These are phyloP conservation scores for Phytophthora cryptogea DNA, from an alignment of 352 stramenopile genomes.

Conservation along the genomic window DNA sequence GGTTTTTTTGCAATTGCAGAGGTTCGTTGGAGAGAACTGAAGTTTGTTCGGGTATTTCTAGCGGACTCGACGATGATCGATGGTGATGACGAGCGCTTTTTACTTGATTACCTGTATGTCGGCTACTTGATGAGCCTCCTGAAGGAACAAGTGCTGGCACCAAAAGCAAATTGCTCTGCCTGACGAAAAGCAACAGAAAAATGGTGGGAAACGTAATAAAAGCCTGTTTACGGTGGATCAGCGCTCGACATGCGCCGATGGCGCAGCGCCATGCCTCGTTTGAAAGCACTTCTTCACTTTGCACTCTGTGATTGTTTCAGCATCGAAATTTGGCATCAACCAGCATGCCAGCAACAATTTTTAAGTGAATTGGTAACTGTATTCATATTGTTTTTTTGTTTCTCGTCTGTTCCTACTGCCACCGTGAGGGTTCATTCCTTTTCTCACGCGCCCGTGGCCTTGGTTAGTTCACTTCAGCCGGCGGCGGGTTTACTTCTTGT, in stretches of 20 bases:
- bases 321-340: not conserved
- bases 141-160: slow-evolving; percentile 20
- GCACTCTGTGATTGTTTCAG: too few species aligned
- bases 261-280: too few species aligned
- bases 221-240: not conserved
- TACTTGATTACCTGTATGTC: slow-evolving; percentile 9
- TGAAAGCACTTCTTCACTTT: too few species aligned
- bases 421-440: slow-evolving; percentile 13
- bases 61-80: slow-evolving; percentile 5
- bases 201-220: slow-evolving; percentile 27
- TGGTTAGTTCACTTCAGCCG: slow-evolving; percentile 11
- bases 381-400: slow-evolving; percentile 6
- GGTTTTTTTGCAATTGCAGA: slow-evolving; percentile 29
- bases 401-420: slow-evolving; percentile 11
- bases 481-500: slow-evolving; percentile 33
- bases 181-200: slow-evolving; percentile 22
- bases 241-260: slow-evolving; percentile 13
- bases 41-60: slow-evolving; percentile 14
- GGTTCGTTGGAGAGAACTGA: slow-evolving; percentile 76
- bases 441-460: not conserved
- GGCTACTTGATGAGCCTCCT: slow-evolving; percentile 17
- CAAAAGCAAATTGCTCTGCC: slow-evolving; percentile 2
- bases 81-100: slow-evolving; percentile 13
- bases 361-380: slow-evolving; percentile 2
- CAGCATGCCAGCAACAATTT: not conserved